Evolutionary conservation across 768 basidiomycete genomes (phyloP).

Genomic region (Pulveroboletus sp.): DNA sequence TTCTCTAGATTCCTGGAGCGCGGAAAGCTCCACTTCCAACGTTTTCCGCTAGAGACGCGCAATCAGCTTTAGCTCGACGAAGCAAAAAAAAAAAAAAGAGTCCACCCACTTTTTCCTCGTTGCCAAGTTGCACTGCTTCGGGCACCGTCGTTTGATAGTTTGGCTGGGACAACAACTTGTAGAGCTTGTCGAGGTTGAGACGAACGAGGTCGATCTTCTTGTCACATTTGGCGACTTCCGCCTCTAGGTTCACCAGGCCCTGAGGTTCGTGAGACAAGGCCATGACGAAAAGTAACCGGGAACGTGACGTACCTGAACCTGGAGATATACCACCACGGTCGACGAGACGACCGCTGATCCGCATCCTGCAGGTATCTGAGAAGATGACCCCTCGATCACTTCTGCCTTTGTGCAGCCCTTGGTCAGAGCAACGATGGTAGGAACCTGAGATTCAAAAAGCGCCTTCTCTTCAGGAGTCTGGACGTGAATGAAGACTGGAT

Average conservation of each 20-base stretch:
- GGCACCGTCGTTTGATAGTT: slow-evolving; percentile 84
- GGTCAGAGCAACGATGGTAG: slow-evolving; percentile 75
- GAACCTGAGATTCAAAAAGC: slow-evolving; percentile 68
- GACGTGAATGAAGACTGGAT: slow-evolving; percentile 73
- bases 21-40: slow-evolving; percentile 75
- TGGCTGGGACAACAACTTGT: slow-evolving; percentile 65
- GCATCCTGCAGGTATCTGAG: slow-evolving; percentile 84
- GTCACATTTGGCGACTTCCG: slow-evolving; percentile 84
- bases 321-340: slow-evolving; percentile 73
- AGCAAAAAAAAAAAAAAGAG: slow-evolving; percentile 27
- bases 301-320: slow-evolving; percentile 67
- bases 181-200: slow-evolving; percentile 71
- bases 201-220: slow-evolving; percentile 79
- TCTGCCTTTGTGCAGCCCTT: slow-evolving; percentile 81
- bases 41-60: slow-evolving; percentile 58
- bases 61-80: neutral
- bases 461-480: slow-evolving; percentile 59
- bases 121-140: slow-evolving; percentile 35
- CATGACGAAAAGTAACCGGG: neutral
- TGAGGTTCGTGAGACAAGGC: slow-evolving; percentile 27
- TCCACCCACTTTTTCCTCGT: slow-evolving; percentile 76
- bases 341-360: slow-evolving; percentile 79
- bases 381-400: slow-evolving; percentile 54
- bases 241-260: slow-evolving; percentile 89
- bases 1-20: slow-evolving; percentile 64